Base-by-base conservation (phyloP, 345 rosid genomes). In the Hypericum androsaemum region DNA sequence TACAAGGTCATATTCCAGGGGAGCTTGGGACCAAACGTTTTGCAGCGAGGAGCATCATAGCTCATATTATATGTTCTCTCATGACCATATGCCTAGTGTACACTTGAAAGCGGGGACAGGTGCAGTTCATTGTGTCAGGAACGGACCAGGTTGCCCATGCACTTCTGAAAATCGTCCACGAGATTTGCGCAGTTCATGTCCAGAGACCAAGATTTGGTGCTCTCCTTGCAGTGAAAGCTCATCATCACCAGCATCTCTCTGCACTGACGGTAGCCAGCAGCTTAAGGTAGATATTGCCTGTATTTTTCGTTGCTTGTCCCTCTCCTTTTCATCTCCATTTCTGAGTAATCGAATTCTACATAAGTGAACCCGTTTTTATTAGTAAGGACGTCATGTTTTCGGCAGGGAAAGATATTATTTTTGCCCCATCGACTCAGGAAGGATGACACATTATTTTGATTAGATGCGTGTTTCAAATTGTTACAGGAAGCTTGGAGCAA, bases 41-140 rank as follows among this genome's bases (percentile, higher is more conserved):
- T 72, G 86, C 61, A 66, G 77, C 69, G 84, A 78, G 68, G 88
- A 82, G 72, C 84, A 76, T 60, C 81, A 68, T 53, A 80, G 84
- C 49, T 79, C 92, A 42, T 80, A 80, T 63, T 77, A 74, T 67
- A 66, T 71, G 43, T 65, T 74, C 62, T 71, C 87, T 65, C 74
- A 73, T 47, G 77, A 79, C 65, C 70, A 63, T 41, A 55, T 77
- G 10, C 72, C 80, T 43, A 68, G 74, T 8, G 63, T 72, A 55
- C 63, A 50, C 75, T 41, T 47, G 41, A 70, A 48, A 58, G 60
- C 70, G 50, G 67, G 76, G 58, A 71, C 58, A 58, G 72, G 72
- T 71, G 65, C 68, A 53, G 81, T 74, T 43, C 72, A 64, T 44
- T 64, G 76, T 79, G 61, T 58, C 64, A 73, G 70, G 71, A 67